A percentile compares a stretch with the other conserved stretches of the same genome.
These are phyloP conservation scores for Penicillium lagena DNA, from an alignment of 495 filamentous ascomycete genomes.

Conservation along the genomic window DNA sequence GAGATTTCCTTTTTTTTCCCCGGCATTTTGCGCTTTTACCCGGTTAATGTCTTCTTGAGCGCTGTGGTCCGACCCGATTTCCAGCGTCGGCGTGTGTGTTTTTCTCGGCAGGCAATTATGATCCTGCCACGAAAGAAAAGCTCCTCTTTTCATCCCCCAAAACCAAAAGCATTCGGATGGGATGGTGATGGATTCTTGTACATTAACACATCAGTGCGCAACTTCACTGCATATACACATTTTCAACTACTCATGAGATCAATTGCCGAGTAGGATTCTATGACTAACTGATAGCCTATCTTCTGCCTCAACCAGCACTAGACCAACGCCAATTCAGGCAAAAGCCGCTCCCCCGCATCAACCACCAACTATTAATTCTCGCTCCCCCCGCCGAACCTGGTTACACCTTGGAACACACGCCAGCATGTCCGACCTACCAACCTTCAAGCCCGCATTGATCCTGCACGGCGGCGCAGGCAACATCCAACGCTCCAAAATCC, in stretches of 20 bases:
- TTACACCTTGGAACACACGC: neutral
- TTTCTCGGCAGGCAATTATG: conserved; percentile 4
- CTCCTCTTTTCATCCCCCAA: conserved; percentile 16
- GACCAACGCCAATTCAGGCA: neutral
- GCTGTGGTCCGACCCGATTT: conserved; percentile 10
- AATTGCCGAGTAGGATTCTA: neutral
- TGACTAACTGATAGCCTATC: neutral
- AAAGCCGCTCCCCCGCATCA: neutral
- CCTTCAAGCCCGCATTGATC: conserved; percentile 61
- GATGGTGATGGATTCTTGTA: conserved; percentile 27
- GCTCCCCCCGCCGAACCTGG: too few relatives aligned
- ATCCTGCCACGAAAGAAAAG: conserved; percentile 6
- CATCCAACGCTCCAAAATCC: conserved; percentile 62
- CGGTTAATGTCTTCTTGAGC: conserved; percentile 19
- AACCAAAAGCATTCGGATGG: conserved; percentile 10
- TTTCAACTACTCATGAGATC: neutral
- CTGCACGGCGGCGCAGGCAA: conserved; percentile 88
- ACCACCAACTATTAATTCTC: neutral
- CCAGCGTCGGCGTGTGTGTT: conserved; percentile 10
- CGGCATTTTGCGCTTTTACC: conserved; percentile 16
- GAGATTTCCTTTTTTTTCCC: conserved; percentile 27
- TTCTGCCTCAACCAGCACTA: conserved; percentile 6
- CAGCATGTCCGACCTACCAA: conserved; percentile 8
- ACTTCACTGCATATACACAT: conserved; percentile 8
- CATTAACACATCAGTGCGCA: conserved; percentile 35